Base-by-base conservation (phyloP, 352 stramenopile species). In the Albugo candida region DNA sequence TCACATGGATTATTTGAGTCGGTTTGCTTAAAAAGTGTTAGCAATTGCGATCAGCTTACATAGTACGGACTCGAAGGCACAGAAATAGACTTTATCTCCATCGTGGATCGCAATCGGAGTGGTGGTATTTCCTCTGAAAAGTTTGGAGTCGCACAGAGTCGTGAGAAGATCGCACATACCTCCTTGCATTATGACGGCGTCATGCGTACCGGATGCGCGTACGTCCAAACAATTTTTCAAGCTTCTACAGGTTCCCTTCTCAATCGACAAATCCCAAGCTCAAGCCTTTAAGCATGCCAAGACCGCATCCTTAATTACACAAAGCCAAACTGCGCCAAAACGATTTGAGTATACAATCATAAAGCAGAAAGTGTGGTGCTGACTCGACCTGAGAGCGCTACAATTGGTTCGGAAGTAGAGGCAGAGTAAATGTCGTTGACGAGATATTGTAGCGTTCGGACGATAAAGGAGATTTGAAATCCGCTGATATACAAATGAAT, bases 71-170 rank as follows among this genome's bases (percentile, higher is more conserved):
- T 89, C 21, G 59, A 88, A 46, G 65, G 61, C 19, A 86, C 67
- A 1, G 69, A 89, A 18, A 57, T 57, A 17, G 74, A 86, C 36
- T 83, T 86, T 53, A 61, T 83, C 20, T 56, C 49, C 18, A 81
- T 89, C 49, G 76, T 92, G 16, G 79, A 92, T 48, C 67, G 58
- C 24, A 75, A 92, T 36, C 58, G 67, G 35, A 89, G 77, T 41
- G 77, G 77, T 17, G 79, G 89, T 47, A 72, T 92, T 18, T 88
- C 77, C 5, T 48, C 88, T 20, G 74, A 89, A 17, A 77, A 92
- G 43, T 92, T 92, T 52, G 67, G 84, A 48, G 66, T 45, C n/a
- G 69, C 75, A 1, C 53, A 89, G 27, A 76, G 63, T 34, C 58
- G 70, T 18, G 63, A 85, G 50, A 84, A 78, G 51, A 67, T 76